Percentiles rank a stretch among this genome's conserved stretches.
Conservation (phyloP, 192 early-diverging fungal genomes). For the Entrophospora sp. region DNA sequence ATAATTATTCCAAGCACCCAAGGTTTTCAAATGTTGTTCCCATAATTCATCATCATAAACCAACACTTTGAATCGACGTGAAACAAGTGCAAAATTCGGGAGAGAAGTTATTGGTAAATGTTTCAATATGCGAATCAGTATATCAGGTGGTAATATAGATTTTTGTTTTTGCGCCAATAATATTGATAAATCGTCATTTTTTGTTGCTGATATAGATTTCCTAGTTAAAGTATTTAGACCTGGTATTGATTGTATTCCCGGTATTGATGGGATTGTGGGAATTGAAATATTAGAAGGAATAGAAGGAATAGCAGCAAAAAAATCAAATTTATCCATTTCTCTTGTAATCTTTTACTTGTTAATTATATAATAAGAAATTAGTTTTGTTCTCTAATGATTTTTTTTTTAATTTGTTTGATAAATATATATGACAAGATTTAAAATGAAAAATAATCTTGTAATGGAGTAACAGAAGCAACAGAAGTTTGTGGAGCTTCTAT, state of each 20-base stretch:
- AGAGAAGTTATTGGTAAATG: slow-evolving; percentile 39
- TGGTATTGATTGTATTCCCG: neutral
- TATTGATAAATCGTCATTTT: no score
- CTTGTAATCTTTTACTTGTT: no score
- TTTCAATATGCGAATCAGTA: slow-evolving; percentile 35
- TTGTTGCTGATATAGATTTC: no score
- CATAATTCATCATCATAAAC: slow-evolving; percentile 71
- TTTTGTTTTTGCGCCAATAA: neutral
- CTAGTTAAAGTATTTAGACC: no score
- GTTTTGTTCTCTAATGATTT: no score
- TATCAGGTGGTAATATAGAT: slow-evolving; percentile 34
- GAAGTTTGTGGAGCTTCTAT: no score
- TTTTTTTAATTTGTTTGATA: no score
- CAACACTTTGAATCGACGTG: slow-evolving; percentile 69
- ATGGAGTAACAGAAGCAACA: no score
- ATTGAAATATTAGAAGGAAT: neutral
- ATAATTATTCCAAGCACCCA: slow-evolving; percentile 42
- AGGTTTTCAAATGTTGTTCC: slow-evolving; percentile 48
- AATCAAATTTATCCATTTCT: slow-evolving; percentile 6
- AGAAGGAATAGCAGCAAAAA: neutral
- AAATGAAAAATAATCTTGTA: no score
- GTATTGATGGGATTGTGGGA: neutral
- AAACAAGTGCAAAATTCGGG: slow-evolving; percentile 46
- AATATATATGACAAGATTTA: no score
- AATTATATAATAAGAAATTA: no score